Percentiles rank a stretch among this genome's conserved stretches.
Conservation (phyloP, 2,329 filamentous ascomycete species). For the Colletotrichum tabaci region DNA sequence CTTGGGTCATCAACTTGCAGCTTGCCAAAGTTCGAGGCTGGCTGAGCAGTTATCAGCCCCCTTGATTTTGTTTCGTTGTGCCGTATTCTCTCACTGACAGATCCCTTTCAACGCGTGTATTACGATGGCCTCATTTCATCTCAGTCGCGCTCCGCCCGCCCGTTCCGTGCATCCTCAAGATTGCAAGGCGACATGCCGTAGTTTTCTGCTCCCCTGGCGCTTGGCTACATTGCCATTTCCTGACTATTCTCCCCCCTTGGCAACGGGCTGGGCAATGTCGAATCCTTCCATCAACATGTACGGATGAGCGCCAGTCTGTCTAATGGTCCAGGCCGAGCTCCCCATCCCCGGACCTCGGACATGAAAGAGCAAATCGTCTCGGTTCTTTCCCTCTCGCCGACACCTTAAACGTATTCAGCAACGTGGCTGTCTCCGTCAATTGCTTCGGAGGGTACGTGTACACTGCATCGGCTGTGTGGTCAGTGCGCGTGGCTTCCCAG, state of each 20-base stretch:
- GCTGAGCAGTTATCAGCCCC: neutral
- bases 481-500: slow-evolving; percentile 29
- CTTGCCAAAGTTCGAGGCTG: neutral
- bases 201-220: slow-evolving; percentile 27
- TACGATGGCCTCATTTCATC: slow-evolving; percentile 39
- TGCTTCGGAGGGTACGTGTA: slow-evolving; percentile 27
- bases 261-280: slow-evolving; percentile 1
- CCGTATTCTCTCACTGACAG: slow-evolving; percentile 7
- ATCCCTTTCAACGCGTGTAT: slow-evolving; percentile 1
- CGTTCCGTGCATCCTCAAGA: slow-evolving; percentile 23
- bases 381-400: slow-evolving; percentile 11
- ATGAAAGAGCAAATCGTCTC: slow-evolving; percentile 11
- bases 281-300: neutral
- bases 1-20: slow-evolving; percentile 32
- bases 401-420: slow-evolving; percentile 26
- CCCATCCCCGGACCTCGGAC: slow-evolving; percentile 3
- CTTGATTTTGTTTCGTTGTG: neutral
- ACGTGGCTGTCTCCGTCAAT: slow-evolving; percentile 20
- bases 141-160: slow-evolving; percentile 28
- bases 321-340: neutral
- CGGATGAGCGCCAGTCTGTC: neutral
- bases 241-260: neutral
- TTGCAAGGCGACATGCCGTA: slow-evolving; percentile 27
- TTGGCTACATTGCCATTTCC: slow-evolving; percentile 29
- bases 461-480: slow-evolving; percentile 23